Evolutionary conservation across 257 asterid species (phyloP).

Genomic region (Solanum verrucosum): DNA sequence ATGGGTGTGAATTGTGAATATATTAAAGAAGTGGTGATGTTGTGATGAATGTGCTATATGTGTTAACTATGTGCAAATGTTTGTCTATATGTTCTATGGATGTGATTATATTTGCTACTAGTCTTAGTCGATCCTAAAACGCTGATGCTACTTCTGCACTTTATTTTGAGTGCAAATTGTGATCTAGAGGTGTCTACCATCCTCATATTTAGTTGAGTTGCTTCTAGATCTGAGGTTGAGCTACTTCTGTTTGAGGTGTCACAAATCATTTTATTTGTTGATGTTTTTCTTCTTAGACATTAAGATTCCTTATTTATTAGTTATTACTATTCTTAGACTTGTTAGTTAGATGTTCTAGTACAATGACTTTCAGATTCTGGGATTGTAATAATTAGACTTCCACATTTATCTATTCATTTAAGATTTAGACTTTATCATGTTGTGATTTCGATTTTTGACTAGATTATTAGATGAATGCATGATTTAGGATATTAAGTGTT

Average conservation of each 20-base stretch:
- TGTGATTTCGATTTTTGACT: background rate
- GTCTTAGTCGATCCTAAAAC: background rate
- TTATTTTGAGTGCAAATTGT: background rate
- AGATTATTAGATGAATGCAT: too few species aligned
- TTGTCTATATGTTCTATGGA: background rate
- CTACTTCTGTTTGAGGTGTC: background rate
- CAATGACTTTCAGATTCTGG: background rate
- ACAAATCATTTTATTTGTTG: background rate
- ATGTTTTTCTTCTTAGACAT: background rate
- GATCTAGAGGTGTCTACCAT: background rate
- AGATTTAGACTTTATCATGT: background rate
- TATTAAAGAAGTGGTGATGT: background rate
- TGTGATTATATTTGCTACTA: too few species aligned
- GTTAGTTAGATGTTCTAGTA: background rate
- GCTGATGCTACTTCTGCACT: too few species aligned
- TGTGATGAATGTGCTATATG: background rate
- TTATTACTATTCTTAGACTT: background rate
- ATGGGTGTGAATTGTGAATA: background rate
- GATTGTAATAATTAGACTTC: background rate
- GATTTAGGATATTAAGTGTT: background rate
- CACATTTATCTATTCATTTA: background rate
- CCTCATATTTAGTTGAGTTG: background rate
- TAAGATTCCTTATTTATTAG: background rate
- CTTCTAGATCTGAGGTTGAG: background rate
- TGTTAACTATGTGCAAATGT: too few species aligned